A percentile compares a stretch with the other conserved stretches of the same genome.
phyloP scores from a whole-genome alignment of 2,329 filamentous ascomycete species.

The Stagonosporopsis vannaccii region DNA sequence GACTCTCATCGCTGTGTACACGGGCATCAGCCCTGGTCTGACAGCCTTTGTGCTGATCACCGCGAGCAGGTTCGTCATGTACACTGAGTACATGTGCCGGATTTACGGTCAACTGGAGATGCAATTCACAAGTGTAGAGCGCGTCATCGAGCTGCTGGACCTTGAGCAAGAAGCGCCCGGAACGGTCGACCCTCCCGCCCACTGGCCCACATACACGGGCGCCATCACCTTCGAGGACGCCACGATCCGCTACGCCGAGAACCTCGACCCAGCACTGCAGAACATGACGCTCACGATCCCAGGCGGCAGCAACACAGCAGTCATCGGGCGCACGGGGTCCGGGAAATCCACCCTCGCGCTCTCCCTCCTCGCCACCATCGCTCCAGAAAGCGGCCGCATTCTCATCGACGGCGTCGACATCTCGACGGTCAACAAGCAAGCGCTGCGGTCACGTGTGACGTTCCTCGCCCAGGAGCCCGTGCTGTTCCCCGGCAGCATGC shows the following conservation, averaged over 20 bases:
- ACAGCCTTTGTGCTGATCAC: constrained; percentile 84
- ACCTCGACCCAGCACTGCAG: constrained; percentile 75
- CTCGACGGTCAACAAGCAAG: constrained; percentile 64
- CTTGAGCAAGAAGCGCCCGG: constrained; percentile 78
- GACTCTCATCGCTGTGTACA: constrained; percentile 76
- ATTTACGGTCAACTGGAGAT: constrained; percentile 87
- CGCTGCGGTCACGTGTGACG: constrained; percentile 67
- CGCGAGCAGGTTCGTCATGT: constrained; percentile 69
- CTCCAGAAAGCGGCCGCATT: constrained; percentile 63
- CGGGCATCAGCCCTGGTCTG: constrained; percentile 76
- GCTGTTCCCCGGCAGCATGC: constrained; percentile 68
- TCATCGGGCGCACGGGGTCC: constrained; percentile 78
- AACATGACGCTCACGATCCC: constrained; percentile 77
- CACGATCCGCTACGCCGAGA: constrained; percentile 79
- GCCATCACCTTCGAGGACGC: constrained; percentile 79
- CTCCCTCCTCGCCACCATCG: constrained; percentile 62
- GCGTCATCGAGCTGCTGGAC: constrained; percentile 80
- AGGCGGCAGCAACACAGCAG: constrained; percentile 77
- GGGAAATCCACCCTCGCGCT: constrained; percentile 81
- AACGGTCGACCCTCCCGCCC: constrained; percentile 71
- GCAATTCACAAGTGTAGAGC: constrained; percentile 89
- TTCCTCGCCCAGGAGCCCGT: constrained; percentile 74
- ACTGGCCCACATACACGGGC: constrained; percentile 77
- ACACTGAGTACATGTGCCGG: constrained; percentile 77
- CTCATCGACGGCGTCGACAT: constrained; percentile 68